These are phyloP conservation scores for Pterocarpus macrocarpus DNA, from an alignment of 306 rosid species.

Conservation along the genomic window DNA sequence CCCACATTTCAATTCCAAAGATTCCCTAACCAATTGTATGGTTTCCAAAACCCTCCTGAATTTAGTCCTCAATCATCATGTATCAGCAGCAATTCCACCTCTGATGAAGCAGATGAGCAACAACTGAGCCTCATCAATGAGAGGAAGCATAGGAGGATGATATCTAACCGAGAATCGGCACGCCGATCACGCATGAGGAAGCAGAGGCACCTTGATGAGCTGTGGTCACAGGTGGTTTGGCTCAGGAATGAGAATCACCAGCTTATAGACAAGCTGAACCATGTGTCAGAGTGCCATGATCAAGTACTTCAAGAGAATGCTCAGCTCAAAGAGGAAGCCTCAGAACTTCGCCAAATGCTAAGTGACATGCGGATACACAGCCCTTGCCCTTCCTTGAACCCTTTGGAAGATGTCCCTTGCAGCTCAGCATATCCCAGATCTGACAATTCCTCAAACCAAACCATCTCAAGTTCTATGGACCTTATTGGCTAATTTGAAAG, in stretches of 20 bases:
- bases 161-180: slow-evolving; percentile 95
- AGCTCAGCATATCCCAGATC: slow-evolving; percentile 58
- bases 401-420: slow-evolving; percentile 63
- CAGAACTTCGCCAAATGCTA: slow-evolving; percentile 80
- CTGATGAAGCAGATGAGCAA: slow-evolving; percentile 89
- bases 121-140: slow-evolving; percentile 72
- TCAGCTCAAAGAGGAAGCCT: slow-evolving; percentile 77
- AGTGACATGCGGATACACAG: slow-evolving; percentile 70
- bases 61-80: slow-evolving; percentile 62
- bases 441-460: slow-evolving; percentile 63
- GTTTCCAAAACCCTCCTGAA: slow-evolving; percentile 60
- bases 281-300: slow-evolving; percentile 71
- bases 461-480: slow-evolving; percentile 63
- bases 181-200: slow-evolving; percentile 92
- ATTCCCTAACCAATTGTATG: slow-evolving; percentile 55
- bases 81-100: slow-evolving; percentile 85
- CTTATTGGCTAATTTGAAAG: slow-evolving; percentile 53
- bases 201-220: slow-evolving; percentile 93
- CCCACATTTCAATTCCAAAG: slow-evolving; percentile 57
- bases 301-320: slow-evolving; percentile 71
- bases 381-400: slow-evolving; percentile 63
- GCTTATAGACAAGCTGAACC: slow-evolving; percentile 74
- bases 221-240: slow-evolving; percentile 97
- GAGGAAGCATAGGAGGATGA: slow-evolving; percentile 90
- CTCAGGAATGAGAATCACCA: slow-evolving; percentile 84